Base-by-base conservation (phyloP, 257 asterid species). In the Nemophila menziesii region DNA sequence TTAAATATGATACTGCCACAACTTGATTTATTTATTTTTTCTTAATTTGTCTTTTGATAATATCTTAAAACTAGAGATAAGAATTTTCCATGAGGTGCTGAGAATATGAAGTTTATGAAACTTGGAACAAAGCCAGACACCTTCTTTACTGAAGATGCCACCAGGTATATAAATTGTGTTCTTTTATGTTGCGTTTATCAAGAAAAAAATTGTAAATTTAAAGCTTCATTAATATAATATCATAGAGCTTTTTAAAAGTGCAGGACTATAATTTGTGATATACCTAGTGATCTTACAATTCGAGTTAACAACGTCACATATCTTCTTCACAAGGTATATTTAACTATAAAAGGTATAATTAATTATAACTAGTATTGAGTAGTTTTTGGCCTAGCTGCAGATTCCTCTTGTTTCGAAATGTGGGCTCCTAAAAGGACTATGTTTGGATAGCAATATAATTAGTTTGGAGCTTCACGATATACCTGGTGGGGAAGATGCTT, bases 81-180 rank as follows among this genome's bases (percentile, higher is more conserved):
- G 22, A 17, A 13, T 0, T 13, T 41, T 41, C 4, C 6, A 18
- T 17, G 46, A 41, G 46, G 24, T 41, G 26, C 10, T 44, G 45
- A 11, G 20, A 61, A 60, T 13, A 84, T 84, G 93, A 84, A 84
- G 85, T 84, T 68, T 37, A 77, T 84, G 95, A 77, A 80, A 61
- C 75, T 84, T 8, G 93, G 95, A 39, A 60, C 72, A 13, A 67
- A 74, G 44, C 87, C 92, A 14, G 95, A 84, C 73, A 77, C 86
- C 36, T 84, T 80, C 72, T 74, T 56, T 67, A 70, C 93, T 1
- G 78, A 72, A 70, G 83, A 77, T 52, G 78, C 90, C 34, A 64
- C 67, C 18, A 77, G 95, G 95, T 83, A 68, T 12, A 5, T 39
- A 12, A 22, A 24, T 22, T 46, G n/a, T 49, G n/a, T n/a, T n/a